Evolutionary conservation across 768 basidiomycete genomes (phyloP).

Genomic region (Lentinus brumalis): DNA sequence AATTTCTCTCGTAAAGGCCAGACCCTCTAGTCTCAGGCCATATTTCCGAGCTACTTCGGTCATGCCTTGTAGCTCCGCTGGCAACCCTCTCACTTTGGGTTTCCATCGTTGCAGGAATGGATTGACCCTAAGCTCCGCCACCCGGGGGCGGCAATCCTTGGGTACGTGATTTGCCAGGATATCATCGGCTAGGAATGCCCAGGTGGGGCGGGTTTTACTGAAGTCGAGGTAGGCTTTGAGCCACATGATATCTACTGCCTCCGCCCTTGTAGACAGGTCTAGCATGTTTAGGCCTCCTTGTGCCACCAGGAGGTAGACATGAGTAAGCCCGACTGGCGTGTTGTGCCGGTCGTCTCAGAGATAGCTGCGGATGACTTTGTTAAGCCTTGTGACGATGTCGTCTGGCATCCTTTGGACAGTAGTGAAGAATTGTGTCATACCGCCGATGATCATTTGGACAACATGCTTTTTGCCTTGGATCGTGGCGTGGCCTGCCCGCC

Average conservation of each 20-base stretch:
- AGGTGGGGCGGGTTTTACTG: background rate
- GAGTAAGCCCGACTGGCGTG: background rate
- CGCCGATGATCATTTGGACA: conserved; percentile 1
- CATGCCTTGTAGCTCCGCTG: too few species aligned
- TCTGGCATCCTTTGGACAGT: conserved; percentile 28
- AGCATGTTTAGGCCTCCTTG: conserved; percentile 6
- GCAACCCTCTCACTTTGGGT: too few species aligned
- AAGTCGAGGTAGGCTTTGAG: conserved; percentile 5
- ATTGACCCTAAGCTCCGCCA: background rate
- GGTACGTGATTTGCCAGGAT: too few species aligned
- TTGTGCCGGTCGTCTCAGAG: conserved; percentile 1
- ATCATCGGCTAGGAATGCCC: conserved; percentile 15
- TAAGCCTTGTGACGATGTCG: background rate
- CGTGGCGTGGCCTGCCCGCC: background rate
- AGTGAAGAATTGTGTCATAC: background rate
- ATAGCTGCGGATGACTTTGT: background rate
- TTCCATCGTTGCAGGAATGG: conserved; percentile 2
- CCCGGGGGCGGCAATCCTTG: too few species aligned
- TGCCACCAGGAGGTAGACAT: background rate
- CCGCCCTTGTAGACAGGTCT: conserved; percentile 1
- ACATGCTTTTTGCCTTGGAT: background rate
- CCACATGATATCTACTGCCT: conserved; percentile 22
- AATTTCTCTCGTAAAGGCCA: too few species aligned
- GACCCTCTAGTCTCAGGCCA: too few species aligned
- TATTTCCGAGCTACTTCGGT: too few species aligned